Percentiles rank a stretch among this genome's conserved stretches.
phyloP scores from a whole-genome alignment of 768 basidiomycete species.

The Lentinula lateritia region DNA sequence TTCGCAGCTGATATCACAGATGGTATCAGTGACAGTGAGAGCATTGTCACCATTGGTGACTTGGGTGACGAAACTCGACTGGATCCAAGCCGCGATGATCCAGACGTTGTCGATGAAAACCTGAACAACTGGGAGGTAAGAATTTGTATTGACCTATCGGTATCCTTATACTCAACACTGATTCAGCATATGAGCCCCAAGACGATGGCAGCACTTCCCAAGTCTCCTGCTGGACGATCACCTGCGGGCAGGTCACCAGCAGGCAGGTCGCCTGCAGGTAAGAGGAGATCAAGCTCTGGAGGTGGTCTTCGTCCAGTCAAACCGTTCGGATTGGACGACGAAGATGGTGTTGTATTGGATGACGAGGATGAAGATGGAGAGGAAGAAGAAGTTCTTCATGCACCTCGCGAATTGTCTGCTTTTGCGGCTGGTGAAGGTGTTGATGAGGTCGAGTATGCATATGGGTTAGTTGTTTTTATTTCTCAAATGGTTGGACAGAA shows the following conservation, averaged over 20 bases:
- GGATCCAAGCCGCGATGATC: conserved; percentile 54
- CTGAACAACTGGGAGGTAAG: conserved; percentile 95
- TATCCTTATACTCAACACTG: conserved; percentile 6
- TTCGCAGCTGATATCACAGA: conserved; percentile 80
- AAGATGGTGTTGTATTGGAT: conserved; percentile 67
- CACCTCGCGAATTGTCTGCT: conserved; percentile 67
- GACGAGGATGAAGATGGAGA: conserved; percentile 61
- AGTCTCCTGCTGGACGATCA: conserved; percentile 60
- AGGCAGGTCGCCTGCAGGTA: conserved; percentile 75
- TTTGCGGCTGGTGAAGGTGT: conserved; percentile 80
- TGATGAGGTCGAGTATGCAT: conserved; percentile 87
- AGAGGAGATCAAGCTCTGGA: conserved; percentile 79
- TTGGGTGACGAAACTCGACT: conserved; percentile 75
- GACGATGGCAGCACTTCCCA: conserved; percentile 89
- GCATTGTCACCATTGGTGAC: conserved; percentile 85
- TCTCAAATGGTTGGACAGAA: background rate
- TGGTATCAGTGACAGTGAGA: conserved; percentile 91
- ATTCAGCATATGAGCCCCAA: conserved; percentile 91
- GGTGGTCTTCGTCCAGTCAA: conserved; percentile 77
- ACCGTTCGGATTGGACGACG: conserved; percentile 73
- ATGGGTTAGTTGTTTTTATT: conserved; percentile 50
- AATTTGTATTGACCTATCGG: background rate
- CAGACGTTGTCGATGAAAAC: conserved; percentile 70
- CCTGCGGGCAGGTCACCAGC: conserved; percentile 44
- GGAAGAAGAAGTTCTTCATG: conserved; percentile 58